Evolutionary conservation across 352 stramenopile species (phyloP).

Genomic region (Phytophthora brassicae): DNA sequence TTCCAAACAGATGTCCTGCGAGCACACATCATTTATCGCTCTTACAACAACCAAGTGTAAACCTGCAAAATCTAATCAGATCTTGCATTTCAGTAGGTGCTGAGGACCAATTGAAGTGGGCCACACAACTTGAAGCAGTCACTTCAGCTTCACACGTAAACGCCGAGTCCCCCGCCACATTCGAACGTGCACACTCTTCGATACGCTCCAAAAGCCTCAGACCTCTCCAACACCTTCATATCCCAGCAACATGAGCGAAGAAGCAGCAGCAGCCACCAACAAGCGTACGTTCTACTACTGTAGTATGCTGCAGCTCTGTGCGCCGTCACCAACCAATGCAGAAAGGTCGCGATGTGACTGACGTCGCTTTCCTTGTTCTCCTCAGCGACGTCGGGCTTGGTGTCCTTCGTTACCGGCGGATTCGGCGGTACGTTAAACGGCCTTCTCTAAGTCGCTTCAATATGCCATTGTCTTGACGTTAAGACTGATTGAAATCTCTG

Average conservation of each 20-base stretch:
- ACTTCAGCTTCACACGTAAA: conserved; percentile 36
- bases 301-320: too few relatives aligned
- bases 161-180: conserved; percentile 28
- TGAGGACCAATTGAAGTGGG: conserved; percentile 23
- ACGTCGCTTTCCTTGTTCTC: not conserved
- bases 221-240: conserved; percentile 2
- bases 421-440: conserved; percentile 76
- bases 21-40: conserved; percentile 9
- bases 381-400: conserved; percentile 79
- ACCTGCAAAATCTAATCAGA: conserved; percentile 12
- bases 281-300: conserved; percentile 24
- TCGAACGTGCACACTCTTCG: conserved; percentile 40
- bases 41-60: conserved; percentile 5
- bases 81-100: conserved; percentile 33
- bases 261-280: conserved; percentile 41
- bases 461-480: too few relatives aligned
- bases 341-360: not conserved
- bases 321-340: not conserved
- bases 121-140: conserved; percentile 32
- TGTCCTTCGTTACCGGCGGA: conserved; percentile 94
- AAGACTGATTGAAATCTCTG: too few relatives aligned
- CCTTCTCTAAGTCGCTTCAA: too few relatives aligned
- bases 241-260: conserved; percentile 32
- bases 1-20: conserved; percentile 6
- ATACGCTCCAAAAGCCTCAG: conserved; percentile 18